phyloP scores from a whole-genome alignment of 139 green algal genomes.

The Picochlorum costavermella region DNA sequence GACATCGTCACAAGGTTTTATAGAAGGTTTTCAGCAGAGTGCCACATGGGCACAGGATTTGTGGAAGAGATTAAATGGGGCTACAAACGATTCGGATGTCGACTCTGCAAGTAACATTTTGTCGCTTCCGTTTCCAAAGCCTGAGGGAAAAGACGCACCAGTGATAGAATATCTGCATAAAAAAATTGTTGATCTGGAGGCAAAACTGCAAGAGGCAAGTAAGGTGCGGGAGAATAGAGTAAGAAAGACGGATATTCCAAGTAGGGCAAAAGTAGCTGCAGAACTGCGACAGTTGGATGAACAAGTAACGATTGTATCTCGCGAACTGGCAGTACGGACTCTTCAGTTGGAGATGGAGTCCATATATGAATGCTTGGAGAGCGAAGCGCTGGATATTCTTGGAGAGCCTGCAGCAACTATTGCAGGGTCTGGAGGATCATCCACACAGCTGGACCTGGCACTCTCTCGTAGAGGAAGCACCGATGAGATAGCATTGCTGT shows the following conservation, averaged over 20 bases:
- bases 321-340: constrained; percentile 41
- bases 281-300: constrained; percentile 71
- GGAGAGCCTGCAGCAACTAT: constrained; percentile 7
- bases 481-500: constrained; percentile 79
- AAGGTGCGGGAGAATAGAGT: constrained; percentile 72
- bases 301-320: constrained; percentile 44
- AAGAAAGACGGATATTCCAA: constrained; percentile 48
- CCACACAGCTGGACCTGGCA: constrained; percentile 15
- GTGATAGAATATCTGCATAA: constrained; percentile 39
- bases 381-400: constrained; percentile 74
- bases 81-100: constrained; percentile 3
- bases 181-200: constrained; percentile 66
- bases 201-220: constrained; percentile 70
- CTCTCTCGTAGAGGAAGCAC: constrained; percentile 39
- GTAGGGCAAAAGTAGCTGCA: constrained; percentile 51
- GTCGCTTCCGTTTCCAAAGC: constrained; percentile 34
- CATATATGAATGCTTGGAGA: constrained; percentile 72
- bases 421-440: constrained; percentile 7
- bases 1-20: constrained; percentile 34
- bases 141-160: constrained; percentile 23
- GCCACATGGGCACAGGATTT: constrained; percentile 51
- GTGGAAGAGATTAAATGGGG: constrained; percentile 69
- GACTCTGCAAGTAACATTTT: constrained; percentile 34
- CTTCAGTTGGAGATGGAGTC: constrained; percentile 90
- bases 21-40: constrained; percentile 39